These are phyloP conservation scores for Pythium sukuiense DNA, from an alignment of 352 stramenopile genomes.

Conservation along the genomic window DNA sequence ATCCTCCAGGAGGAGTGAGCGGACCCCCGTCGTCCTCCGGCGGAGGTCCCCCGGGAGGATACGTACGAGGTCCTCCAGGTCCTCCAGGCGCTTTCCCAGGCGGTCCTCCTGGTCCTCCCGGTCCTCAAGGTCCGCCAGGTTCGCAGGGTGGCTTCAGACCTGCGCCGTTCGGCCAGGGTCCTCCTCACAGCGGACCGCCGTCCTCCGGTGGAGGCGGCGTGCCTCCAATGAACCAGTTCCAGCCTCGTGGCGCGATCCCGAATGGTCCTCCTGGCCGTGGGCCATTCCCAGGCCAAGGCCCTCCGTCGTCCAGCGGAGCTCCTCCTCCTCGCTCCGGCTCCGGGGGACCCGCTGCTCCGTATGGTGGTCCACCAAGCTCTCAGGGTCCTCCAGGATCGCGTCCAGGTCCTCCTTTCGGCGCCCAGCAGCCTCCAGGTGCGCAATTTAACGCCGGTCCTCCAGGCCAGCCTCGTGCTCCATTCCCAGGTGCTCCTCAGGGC, in stretches of 20 bases:
- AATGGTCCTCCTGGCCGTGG: constrained; percentile 24
- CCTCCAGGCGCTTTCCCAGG: constrained; percentile 29
- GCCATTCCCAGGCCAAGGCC: constrained; percentile 28
- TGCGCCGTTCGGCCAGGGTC: constrained; percentile 12
- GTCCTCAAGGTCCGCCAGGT: constrained; percentile 18
- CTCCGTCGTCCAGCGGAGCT: constrained; percentile 11
- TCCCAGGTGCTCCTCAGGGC: constrained; percentile 18
- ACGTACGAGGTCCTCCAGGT: constrained; percentile 11
- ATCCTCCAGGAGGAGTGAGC: constrained; percentile 10
- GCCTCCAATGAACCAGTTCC: constrained; percentile 47
- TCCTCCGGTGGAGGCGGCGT: constrained; percentile 32
- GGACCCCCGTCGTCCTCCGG: constrained; percentile 22
- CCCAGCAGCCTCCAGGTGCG: constrained; percentile 20
- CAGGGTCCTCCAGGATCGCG: constrained; percentile 23
- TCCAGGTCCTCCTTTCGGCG: constrained; percentile 26
- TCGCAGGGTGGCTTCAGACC: constrained; percentile 23
- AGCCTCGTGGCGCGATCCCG: constrained; percentile 31
- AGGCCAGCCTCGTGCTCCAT: constrained; percentile 12
- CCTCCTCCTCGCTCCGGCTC: constrained; percentile 12
- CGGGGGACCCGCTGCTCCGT: constrained; percentile 20
- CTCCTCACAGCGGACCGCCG: constrained; percentile 28
- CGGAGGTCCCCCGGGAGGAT: constrained; percentile 12
- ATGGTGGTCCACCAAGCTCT: constrained; percentile 19
- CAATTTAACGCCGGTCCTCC: constrained; percentile 13
- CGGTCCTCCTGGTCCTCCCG: constrained; percentile 4